A percentile compares a stretch with the other conserved stretches of the same genome.
phyloP scores from a whole-genome alignment of 2,329 filamentous ascomycete genomes.

The Ceratocystis alfenasii region DNA sequence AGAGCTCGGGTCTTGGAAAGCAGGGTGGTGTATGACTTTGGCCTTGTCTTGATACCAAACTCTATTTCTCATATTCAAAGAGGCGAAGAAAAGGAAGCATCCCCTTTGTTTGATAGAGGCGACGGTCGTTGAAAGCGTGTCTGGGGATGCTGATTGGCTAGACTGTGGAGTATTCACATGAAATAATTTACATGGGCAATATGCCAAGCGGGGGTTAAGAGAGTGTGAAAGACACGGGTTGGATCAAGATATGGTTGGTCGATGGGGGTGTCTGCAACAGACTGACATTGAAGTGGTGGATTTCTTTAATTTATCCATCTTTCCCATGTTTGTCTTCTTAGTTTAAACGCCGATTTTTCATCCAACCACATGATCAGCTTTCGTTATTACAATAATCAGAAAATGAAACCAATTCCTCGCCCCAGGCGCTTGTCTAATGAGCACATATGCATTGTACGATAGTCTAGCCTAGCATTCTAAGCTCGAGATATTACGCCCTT shows the following conservation, averaged over 20 bases:
- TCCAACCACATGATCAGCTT: constrained; percentile 3
- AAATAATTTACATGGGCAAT: not conserved
- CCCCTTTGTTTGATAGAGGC: not conserved
- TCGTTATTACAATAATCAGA: not conserved
- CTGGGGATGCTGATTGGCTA: not conserved
- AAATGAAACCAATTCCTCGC: not conserved
- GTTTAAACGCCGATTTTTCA: not conserved
- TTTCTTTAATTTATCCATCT: not conserved
- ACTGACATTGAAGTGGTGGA: not conserved
- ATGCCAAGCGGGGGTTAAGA: not conserved
- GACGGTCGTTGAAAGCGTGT: not conserved
- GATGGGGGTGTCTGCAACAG: not conserved
- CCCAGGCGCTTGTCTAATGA: not conserved
- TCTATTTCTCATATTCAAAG: not conserved
- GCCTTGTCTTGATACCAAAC: constrained; percentile 4
- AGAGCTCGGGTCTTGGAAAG: not conserved
- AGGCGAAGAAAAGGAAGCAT: not conserved
- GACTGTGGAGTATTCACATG: not conserved
- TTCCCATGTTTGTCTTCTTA: not conserved
- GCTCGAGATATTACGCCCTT: not conserved
- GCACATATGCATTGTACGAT: not conserved
- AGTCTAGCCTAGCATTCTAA: too few species aligned
- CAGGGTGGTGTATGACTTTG: not conserved
- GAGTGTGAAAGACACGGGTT: not conserved
- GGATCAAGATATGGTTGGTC: not conserved